phyloP scores from a whole-genome alignment of 208 protist species.

The Trypanosoma cruzi region DNA sequence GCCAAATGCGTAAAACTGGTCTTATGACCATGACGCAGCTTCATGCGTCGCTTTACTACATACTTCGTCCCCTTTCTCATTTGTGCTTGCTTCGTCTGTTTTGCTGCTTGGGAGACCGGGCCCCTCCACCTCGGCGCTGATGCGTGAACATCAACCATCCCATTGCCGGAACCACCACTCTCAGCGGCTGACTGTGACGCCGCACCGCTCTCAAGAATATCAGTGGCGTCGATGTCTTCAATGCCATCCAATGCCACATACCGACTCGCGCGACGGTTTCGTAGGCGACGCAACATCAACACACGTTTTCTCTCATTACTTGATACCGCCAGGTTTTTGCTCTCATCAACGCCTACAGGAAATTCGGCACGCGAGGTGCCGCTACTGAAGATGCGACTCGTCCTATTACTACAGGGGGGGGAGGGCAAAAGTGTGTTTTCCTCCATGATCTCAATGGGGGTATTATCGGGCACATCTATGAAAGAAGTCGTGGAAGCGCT shows the following conservation, averaged over 20 bases:
- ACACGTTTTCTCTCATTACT: neutral
- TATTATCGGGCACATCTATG: slow-evolving; percentile 48
- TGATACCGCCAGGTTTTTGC: neutral
- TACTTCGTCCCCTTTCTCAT: slow-evolving; percentile 45
- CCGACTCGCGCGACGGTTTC: slow-evolving; percentile 14
- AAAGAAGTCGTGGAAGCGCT: slow-evolving; percentile 40
- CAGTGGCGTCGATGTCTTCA: slow-evolving; percentile 34
- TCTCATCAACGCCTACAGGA: neutral
- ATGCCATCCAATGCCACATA: slow-evolving; percentile 24
- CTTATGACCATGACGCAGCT: slow-evolving; percentile 18
- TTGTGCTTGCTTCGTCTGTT: neutral
- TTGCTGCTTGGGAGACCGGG: neutral
- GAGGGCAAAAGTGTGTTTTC: slow-evolving; percentile 16
- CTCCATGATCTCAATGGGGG: slow-evolving; percentile 53
- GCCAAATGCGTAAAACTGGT: slow-evolving; percentile 31
- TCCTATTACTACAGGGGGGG: slow-evolving; percentile 18
- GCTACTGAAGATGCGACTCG: slow-evolving; percentile 30
- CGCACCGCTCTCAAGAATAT: slow-evolving; percentile 43
- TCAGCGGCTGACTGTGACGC: slow-evolving; percentile 17
- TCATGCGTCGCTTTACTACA: slow-evolving; percentile 41
- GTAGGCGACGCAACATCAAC: slow-evolving; percentile 7
- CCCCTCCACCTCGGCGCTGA: neutral
- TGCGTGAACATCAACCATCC: neutral
- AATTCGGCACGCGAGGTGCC: slow-evolving; percentile 21
- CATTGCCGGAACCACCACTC: neutral